Evolutionary conservation across 164 flowering plant species (phyloP), one percentile per base, ranked within the genome.

Genomic region (Magnolia kwangsiensis): DNA sequence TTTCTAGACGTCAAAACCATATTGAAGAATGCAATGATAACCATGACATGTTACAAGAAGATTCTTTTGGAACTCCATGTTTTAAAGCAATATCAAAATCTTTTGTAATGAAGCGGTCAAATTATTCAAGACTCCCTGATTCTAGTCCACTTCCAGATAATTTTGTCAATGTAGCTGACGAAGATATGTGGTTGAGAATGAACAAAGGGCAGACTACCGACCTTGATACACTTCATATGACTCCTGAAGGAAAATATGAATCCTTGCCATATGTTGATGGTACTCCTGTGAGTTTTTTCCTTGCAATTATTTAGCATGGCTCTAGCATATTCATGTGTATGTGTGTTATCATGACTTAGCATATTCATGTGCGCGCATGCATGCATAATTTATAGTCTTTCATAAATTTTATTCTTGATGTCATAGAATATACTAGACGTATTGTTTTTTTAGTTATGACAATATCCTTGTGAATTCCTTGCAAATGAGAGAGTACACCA

Each of bases 171-270:
- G 82, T 94, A 70, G 97, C 92, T 77, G 99, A 96, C 84, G 98
- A 96, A 85, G 98, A 96, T 78, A 88, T 87, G 61, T 96, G 99
- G 99, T 78, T 87, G 82, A 87, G 81, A 83, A 78, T 96, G 93
- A 96, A 96, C 80, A 92, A 89, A 79, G 99, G 99, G 71, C 89
- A 73, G 69, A 78, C 81, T 68, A 89, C 91, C 61, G 97, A 96
- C 81, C 93, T 96, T 77, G 95, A 94, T 84, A 83, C 89, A 24
- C 84, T 94, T 76, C 90, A 82, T 69, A 78, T 85, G 45, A 94
- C 97, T 78, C 92, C 98, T 69, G 89, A 87, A n/a, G 83, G 88
- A 78, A 89, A 86, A 83, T 82, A 84, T 77, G 88, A 82, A 76
- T 89, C 97, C 58, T 82, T 87, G 74, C 89, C 90, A 72, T 61